phyloP scores from a whole-genome alignment of 2,329 filamentous ascomycete genomes.

The Pseudopyricularia cyperi region DNA sequence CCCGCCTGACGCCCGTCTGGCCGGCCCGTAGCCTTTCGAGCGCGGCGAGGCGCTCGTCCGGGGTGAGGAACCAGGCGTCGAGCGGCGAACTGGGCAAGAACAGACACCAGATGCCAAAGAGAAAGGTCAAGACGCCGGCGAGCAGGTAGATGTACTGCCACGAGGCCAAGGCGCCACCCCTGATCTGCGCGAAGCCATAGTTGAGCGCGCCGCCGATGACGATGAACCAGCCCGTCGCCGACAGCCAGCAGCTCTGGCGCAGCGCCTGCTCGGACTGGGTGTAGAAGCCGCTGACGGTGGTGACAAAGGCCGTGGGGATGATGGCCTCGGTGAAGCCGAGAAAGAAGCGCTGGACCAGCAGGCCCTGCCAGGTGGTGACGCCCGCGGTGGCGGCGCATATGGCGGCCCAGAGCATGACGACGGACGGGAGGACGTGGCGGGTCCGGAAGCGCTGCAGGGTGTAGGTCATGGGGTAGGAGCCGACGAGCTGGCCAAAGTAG shows the following conservation, averaged over 20 bases:
- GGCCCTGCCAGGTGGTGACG: constrained; percentile 15
- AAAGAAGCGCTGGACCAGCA: constrained; percentile 56
- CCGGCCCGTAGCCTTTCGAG: constrained; percentile 49
- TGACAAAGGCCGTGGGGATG: constrained; percentile 55
- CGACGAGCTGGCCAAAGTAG: constrained; percentile 68
- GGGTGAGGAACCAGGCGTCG: constrained; percentile 54
- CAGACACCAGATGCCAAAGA: constrained; percentile 54
- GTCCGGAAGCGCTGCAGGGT: constrained; percentile 54
- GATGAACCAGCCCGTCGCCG: constrained; percentile 43
- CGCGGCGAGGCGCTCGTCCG: constrained; percentile 48
- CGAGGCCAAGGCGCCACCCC: constrained; percentile 33
- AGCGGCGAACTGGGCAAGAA: constrained; percentile 52
- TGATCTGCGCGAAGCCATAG: constrained; percentile 55
- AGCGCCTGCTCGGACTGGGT: constrained; percentile 52
- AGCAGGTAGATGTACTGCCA: constrained; percentile 65
- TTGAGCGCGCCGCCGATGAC: constrained; percentile 51
- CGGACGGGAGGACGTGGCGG: constrained; percentile 47
- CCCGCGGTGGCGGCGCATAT: constrained; percentile 42
- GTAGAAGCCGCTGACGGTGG: constrained; percentile 47
- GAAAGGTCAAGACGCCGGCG: constrained; percentile 47
- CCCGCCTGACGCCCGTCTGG: constrained; percentile 50
- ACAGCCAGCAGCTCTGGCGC: constrained; percentile 57
- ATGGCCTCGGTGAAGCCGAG: constrained; percentile 49
- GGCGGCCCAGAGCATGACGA: constrained; percentile 53
- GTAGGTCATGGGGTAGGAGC: constrained; percentile 62